These are phyloP conservation scores for Tuber umbilicatum DNA, from an alignment of 495 filamentous ascomycete species.

Conservation along the genomic window DNA sequence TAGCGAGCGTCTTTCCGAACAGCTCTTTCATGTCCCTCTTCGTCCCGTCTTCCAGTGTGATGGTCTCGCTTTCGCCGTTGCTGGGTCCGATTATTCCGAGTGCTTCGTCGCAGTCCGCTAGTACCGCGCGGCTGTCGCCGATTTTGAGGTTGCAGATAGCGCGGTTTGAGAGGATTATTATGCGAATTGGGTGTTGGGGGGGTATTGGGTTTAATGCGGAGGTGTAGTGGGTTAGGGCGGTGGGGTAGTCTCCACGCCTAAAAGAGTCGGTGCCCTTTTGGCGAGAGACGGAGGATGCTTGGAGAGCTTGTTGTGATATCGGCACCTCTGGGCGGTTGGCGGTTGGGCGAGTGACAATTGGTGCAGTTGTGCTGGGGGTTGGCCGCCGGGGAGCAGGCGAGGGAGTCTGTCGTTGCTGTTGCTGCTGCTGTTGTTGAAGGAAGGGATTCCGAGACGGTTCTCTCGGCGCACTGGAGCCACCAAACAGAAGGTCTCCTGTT, in stretches of 20 bases:
- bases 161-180: constrained; percentile 84
- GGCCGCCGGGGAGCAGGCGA: constrained; percentile 13
- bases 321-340: constrained; percentile 50
- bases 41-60: constrained; percentile 50
- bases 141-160: constrained; percentile 82
- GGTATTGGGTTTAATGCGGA: constrained; percentile 68
- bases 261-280: constrained; percentile 76
- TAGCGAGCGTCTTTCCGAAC: constrained; percentile 82
- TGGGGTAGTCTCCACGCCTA: constrained; percentile 85
- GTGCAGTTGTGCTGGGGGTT: constrained; percentile 19
- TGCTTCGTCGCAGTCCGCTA: constrained; percentile 73
- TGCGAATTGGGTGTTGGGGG: constrained; percentile 70
- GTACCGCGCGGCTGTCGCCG: constrained; percentile 76
- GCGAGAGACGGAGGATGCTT: constrained; percentile 67
- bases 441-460: constrained; percentile 35
- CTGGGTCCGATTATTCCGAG: constrained; percentile 71
- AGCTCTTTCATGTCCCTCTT: constrained; percentile 85
- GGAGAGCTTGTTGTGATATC: constrained; percentile 60
- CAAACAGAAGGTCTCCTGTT: constrained; percentile 31
- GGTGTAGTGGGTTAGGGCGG: constrained; percentile 75
- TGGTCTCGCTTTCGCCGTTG: constrained; percentile 69
- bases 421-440: constrained; percentile 17
- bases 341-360: constrained; percentile 38
- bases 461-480: constrained; percentile 4
- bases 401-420: not conserved